A percentile compares a stretch with the other conserved stretches of the same genome.
phyloP scores from a whole-genome alignment of 2,329 filamentous ascomycete genomes.

The Plenodomus biglobosus region DNA sequence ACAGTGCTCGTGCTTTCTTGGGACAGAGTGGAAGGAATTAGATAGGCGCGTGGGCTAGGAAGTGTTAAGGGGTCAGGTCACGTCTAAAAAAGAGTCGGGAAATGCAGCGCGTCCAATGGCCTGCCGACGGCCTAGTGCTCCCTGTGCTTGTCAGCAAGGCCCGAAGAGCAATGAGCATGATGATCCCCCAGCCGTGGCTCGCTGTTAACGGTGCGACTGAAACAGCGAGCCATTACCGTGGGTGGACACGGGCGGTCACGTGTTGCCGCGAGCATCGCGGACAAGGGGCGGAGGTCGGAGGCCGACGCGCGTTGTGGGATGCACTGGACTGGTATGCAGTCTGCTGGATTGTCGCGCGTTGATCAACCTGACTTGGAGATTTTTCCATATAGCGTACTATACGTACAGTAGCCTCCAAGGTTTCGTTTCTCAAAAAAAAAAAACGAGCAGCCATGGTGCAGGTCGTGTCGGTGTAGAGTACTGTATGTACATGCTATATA shows the following conservation, averaged over 20 bases:
- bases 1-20: conserved; percentile 10
- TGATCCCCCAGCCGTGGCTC: conserved; percentile 1
- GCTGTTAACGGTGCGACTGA: conserved; percentile 14
- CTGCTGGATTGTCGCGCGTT: too few relatives aligned
- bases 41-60: conserved; percentile 4
- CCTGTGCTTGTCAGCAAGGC: conserved; percentile 28
- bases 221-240: conserved; percentile 2
- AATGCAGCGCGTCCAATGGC: conserved; percentile 5
- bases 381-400: too few relatives aligned
- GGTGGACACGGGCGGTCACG: too few relatives aligned
- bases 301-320: background rate
- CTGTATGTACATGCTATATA: too few relatives aligned
- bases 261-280: conserved; percentile 8
- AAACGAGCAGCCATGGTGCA: too few relatives aligned
- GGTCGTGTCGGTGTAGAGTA: too few relatives aligned
- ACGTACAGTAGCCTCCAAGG: too few relatives aligned
- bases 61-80: conserved; percentile 16
- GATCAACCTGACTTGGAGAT: too few relatives aligned
- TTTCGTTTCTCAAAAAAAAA: too few relatives aligned
- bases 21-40: conserved; percentile 1
- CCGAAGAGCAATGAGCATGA: conserved; percentile 5
- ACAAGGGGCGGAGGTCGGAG: background rate
- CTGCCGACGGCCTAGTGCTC: conserved; percentile 17
- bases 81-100: conserved; percentile 8
- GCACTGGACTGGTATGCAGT: background rate